These are phyloP conservation scores for Pleurotus eryngii DNA, from an alignment of 768 basidiomycete genomes.

Conservation along the genomic window DNA sequence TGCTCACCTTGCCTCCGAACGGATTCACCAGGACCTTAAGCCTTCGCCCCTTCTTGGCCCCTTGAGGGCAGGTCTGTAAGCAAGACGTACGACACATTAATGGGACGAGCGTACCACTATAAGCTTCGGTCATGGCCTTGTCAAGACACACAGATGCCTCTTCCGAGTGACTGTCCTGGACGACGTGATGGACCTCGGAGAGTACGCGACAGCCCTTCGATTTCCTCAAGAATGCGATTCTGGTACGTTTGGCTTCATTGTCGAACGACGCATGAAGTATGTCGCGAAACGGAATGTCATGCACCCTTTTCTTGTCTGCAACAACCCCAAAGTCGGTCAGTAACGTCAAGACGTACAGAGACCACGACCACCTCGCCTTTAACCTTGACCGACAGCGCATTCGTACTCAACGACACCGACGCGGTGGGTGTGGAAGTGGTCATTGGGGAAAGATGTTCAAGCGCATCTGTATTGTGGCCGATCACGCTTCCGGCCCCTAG, in stretches of 20 bases:
- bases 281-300: slow-evolving; percentile 10
- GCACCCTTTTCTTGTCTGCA: neutral
- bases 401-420: slow-evolving; percentile 40
- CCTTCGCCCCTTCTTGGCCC: slow-evolving; percentile 49
- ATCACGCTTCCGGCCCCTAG: too few relatives aligned
- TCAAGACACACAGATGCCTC: slow-evolving; percentile 1
- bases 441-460: too few relatives aligned
- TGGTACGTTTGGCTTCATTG: neutral
- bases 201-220: neutral
- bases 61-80: slow-evolving; percentile 28
- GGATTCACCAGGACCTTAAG: slow-evolving; percentile 80
- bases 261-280: neutral
- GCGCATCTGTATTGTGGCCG: too few relatives aligned
- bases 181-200: neutral
- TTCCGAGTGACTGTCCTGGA: neutral
- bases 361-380: too few relatives aligned
- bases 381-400: slow-evolving; percentile 47
- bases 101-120: slow-evolving; percentile 47
- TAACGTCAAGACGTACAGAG: too few relatives aligned
- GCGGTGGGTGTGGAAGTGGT: neutral
- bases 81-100: neutral
- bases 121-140: slow-evolving; percentile 47
- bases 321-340: neutral
- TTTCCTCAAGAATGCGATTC: slow-evolving; percentile 2
- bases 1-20: slow-evolving; percentile 62